Evolutionary conservation across 495 filamentous ascomycete species (phyloP).

Genomic region (Rhizodiscina lignyota): DNA sequence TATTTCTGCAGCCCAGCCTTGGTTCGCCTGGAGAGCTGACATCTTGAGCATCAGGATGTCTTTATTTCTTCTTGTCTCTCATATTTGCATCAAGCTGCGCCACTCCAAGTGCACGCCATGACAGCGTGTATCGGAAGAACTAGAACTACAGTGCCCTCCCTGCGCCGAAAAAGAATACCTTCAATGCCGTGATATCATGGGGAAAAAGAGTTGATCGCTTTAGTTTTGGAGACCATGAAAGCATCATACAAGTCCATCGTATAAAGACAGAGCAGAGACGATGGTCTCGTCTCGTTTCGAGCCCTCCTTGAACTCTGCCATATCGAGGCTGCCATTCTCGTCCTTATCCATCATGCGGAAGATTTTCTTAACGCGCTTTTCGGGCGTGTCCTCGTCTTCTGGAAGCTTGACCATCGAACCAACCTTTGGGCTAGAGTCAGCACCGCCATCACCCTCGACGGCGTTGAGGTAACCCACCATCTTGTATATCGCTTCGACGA

Average conservation of each 20-base stretch:
- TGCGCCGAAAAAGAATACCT: too few relatives aligned
- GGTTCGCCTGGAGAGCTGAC: too few relatives aligned
- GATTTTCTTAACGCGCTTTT: slow-evolving; percentile 96
- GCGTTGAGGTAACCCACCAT: slow-evolving; percentile 48
- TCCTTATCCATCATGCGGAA: slow-evolving; percentile 99
- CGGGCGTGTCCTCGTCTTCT: slow-evolving; percentile 94
- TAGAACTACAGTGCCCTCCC: too few relatives aligned
- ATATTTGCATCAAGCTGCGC: too few relatives aligned
- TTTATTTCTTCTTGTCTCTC: too few relatives aligned
- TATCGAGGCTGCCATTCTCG: slow-evolving; percentile 82
- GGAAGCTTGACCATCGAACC: slow-evolving; percentile 98
- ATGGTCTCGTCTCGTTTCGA: slow-evolving; percentile 99
- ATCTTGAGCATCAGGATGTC: too few relatives aligned
- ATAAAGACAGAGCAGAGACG: slow-evolving; percentile 87
- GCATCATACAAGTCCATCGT: slow-evolving; percentile 77
- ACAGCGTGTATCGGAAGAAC: too few relatives aligned
- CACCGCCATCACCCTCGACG: neutral
- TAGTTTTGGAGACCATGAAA: too few relatives aligned
- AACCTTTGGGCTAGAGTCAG: slow-evolving; percentile 37
- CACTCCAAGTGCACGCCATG: too few relatives aligned
- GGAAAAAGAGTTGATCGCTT: too few relatives aligned
- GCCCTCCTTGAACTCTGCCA: slow-evolving; percentile 97
- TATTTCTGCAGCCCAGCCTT: too few relatives aligned
- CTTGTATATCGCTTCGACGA: slow-evolving; percentile 98
- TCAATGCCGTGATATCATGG: too few relatives aligned